Evolutionary conservation across 176 grass and related monocot species (phyloP), one percentile per base, ranked within the genome.

Genomic region (Cenchrus fungigraminus): DNA sequence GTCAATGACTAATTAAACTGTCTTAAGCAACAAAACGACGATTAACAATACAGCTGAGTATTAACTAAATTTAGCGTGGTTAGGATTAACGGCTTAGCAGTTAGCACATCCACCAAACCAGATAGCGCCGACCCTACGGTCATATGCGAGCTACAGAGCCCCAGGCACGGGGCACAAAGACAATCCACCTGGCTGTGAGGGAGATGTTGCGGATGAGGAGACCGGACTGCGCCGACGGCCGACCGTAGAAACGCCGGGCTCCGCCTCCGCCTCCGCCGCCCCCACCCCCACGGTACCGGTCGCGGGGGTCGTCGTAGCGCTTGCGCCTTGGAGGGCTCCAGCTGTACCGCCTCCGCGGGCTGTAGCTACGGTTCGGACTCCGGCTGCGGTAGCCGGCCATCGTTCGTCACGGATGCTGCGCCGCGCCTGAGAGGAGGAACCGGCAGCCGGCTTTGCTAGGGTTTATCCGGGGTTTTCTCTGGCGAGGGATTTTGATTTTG

Each of bases 151-250:
- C 54, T 34, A 51, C 34, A 51, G 49, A 52, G 40, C 9, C 31
- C 6, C 13, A 72, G 72, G 13, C 37, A 73, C 49, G 50, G n/a
- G 25, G 20, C 12, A 11, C 4, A 45, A 29, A 42, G 34, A 20
- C 11, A 34, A 22, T 8, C 20, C 9, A 94, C 92, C 92, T 89
- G 13, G 89, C 87, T 34, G 79, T 86, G 68, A 91, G 89, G 62
- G 92, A 80, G 57, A 94, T 91, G 68, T 94, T 94, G 3, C 92
- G 89, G 54, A 94, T 46, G 13, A 94, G 92, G 79, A 94, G 92
- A 4, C 92, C 92, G 16, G 89, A 80, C 65, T 79, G 89, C 12
- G 83, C 61, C 4, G 81, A 67, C 9, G 71, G 75, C 49, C 89
- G 89, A 16, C 79, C 84, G 74, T 89, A 89, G 43, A 87, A 49